phyloP scores from a whole-genome alignment of 202 grass and related monocot genomes.

The Panicum hallii region DNA sequence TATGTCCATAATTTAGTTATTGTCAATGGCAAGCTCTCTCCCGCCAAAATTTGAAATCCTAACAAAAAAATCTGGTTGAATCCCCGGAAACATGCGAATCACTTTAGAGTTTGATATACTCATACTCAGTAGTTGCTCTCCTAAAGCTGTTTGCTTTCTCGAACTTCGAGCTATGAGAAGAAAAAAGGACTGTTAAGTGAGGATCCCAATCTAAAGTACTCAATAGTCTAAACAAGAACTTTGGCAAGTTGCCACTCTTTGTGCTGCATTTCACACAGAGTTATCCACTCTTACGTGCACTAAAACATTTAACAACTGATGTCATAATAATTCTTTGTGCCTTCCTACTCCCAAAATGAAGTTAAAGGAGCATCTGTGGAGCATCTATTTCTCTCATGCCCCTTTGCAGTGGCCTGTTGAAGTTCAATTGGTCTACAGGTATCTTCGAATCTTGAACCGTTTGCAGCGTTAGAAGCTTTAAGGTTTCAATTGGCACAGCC shows the following conservation, averaged over 20 bases:
- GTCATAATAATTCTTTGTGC: conserved; percentile 6
- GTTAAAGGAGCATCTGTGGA: no score
- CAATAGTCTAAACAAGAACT: conserved; percentile 41
- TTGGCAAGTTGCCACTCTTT: conserved; percentile 42
- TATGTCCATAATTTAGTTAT: neutral
- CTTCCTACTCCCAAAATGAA: neutral
- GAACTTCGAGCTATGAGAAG: conserved; percentile 38
- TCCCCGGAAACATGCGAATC: conserved; percentile 49
- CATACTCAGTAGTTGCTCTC: conserved; percentile 37
- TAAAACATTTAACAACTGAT: neutral
- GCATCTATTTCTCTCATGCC: no score
- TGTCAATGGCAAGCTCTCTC: conserved; percentile 26
- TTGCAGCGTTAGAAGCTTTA: no score
- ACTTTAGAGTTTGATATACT: conserved; percentile 48
- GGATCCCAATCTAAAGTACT: conserved; percentile 54
- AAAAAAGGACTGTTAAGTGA: conserved; percentile 26
- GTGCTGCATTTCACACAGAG: conserved; percentile 36
- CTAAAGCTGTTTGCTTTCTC: conserved; percentile 52
- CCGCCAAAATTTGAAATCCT: conserved; percentile 64
- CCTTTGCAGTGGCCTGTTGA: no score
- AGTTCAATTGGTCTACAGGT: no score
- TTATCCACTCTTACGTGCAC: conserved; percentile 34
- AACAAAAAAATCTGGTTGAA: conserved; percentile 51
- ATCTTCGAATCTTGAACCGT: no score
- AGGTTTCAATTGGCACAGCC: no score